Evolutionary conservation across 1,139 yeast species (phyloP).

Genomic region (Eremothecium sinecaudum): DNA sequence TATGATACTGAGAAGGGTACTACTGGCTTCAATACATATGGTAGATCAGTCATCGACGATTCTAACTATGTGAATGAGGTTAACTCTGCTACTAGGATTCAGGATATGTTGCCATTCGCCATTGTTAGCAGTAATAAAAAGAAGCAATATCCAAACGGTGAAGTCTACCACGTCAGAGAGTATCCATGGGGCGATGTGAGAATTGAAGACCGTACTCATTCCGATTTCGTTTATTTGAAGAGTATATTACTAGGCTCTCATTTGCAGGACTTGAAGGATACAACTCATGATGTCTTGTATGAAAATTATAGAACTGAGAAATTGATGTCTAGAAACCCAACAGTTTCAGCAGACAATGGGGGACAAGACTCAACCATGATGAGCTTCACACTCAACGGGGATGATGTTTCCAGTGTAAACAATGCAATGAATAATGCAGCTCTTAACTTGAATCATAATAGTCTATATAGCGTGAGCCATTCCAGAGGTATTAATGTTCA

Average conservation of each 20-base stretch:
- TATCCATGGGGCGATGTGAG: constrained; percentile 40
- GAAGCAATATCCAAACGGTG: constrained; percentile 24
- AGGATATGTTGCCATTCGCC: constrained; percentile 41
- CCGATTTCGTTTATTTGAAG: constrained; percentile 58
- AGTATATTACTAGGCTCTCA: constrained; percentile 68
- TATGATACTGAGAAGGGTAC: background rate
- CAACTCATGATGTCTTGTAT: constrained; percentile 57
- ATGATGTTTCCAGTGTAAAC: background rate
- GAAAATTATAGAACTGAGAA: constrained; percentile 62
- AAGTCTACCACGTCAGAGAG: constrained; percentile 31
- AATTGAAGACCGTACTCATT: constrained; percentile 46
- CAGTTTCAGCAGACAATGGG: constrained; percentile 1
- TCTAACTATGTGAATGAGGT: background rate
- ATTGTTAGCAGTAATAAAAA: constrained; percentile 37
- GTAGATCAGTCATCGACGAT: constrained; percentile 21
- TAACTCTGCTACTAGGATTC: constrained; percentile 22
- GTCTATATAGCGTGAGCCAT: background rate
- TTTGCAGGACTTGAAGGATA: constrained; percentile 63
- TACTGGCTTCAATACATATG: constrained; percentile 2
- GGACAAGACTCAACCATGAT: constrained; percentile 4
- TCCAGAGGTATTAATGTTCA: background rate
- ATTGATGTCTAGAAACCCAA: constrained; percentile 4
- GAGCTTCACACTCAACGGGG: constrained; percentile 2
- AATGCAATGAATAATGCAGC: background rate
- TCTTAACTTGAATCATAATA: background rate